Evolutionary conservation across 768 basidiomycete species (phyloP).

Genomic region (Hypsizygus marmoreus): DNA sequence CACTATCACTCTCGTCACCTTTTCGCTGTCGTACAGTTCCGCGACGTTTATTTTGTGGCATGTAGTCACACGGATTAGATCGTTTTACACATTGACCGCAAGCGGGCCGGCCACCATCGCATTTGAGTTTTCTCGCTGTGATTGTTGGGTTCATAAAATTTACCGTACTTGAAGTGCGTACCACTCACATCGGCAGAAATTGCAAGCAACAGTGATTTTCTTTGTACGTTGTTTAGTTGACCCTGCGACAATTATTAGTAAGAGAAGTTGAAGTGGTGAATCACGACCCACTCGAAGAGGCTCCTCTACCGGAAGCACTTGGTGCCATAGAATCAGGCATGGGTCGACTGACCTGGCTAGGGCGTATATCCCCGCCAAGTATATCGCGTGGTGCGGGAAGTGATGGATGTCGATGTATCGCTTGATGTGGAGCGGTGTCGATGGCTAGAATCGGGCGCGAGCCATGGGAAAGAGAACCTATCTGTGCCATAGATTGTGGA

Average conservation of each 20-base stretch:
- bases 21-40: slow-evolving; percentile 58
- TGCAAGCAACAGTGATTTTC: slow-evolving; percentile 89
- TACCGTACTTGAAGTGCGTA: slow-evolving; percentile 11
- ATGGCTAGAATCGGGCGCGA: slow-evolving; percentile 63
- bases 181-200: slow-evolving; percentile 84
- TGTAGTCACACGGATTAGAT: slow-evolving; percentile 77
- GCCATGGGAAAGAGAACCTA: slow-evolving; percentile 45
- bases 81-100: slow-evolving; percentile 83
- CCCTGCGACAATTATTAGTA: slow-evolving; percentile 34
- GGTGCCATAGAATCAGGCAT: slow-evolving; percentile 41
- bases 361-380: slow-evolving; percentile 45
- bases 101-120: slow-evolving; percentile 82
- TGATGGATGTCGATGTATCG: slow-evolving; percentile 45
- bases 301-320: slow-evolving; percentile 33
- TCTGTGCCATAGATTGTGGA: slow-evolving; percentile 38
- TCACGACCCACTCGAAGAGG: slow-evolving; percentile 34
- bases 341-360: slow-evolving; percentile 43
- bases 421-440: slow-evolving; percentile 55
- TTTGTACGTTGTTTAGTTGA: slow-evolving; percentile 71
- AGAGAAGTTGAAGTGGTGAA: slow-evolving; percentile 27
- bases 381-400: slow-evolving; percentile 50
- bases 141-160: slow-evolving; percentile 17
- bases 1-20: slow-evolving; percentile 69
- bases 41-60: slow-evolving; percentile 75
- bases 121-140: slow-evolving; percentile 84